A percentile compares a stretch with the other conserved stretches of the same genome.
phyloP scores from a whole-genome alignment of 306 rosid species.

The Astragalus membranaceus region DNA sequence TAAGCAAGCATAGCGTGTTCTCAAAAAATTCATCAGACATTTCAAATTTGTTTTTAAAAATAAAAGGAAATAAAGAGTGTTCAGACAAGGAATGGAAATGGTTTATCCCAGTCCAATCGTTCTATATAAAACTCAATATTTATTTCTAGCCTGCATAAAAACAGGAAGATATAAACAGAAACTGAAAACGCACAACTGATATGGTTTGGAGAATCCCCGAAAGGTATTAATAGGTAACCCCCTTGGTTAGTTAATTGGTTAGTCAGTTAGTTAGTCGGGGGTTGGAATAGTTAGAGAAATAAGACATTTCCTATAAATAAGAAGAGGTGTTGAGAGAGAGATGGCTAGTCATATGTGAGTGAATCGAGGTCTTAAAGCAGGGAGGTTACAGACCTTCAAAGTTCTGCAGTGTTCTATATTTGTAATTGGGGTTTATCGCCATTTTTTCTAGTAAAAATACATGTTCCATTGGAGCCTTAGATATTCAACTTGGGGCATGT shows the following conservation, averaged over 20 bases:
- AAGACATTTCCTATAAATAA: neutral
- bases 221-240: neutral
- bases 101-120: neutral
- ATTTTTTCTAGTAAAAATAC: neutral
- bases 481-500: neutral
- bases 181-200: neutral
- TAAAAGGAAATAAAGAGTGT: neutral
- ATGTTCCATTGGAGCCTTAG: neutral
- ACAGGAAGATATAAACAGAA: neutral
- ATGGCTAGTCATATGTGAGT: neutral
- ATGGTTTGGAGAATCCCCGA: neutral
- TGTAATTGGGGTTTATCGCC: neutral
- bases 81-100: neutral
- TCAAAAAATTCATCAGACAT: neutral
- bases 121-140: neutral
- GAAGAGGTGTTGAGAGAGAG: neutral
- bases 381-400: neutral
- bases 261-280: neutral
- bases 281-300: neutral
- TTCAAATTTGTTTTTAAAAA: neutral
- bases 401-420: neutral
- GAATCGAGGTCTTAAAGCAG: neutral
- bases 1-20: neutral
- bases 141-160: neutral
- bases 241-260: neutral